phyloP scores from a whole-genome alignment of 768 basidiomycete genomes.

The Hygrocybe punicea region DNA sequence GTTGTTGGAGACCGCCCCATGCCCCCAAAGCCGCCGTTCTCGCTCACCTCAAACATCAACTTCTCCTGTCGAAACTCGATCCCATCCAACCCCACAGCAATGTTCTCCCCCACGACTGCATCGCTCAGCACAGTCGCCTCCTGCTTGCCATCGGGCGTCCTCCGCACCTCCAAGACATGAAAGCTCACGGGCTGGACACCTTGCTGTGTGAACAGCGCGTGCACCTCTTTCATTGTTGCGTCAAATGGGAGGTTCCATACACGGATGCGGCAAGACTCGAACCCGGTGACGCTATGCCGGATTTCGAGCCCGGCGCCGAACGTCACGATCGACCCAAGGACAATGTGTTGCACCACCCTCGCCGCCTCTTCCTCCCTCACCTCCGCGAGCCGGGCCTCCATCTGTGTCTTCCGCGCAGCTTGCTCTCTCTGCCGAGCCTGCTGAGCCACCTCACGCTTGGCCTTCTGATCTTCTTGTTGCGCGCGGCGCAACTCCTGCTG shows the following conservation, averaged over 20 bases:
- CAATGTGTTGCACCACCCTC: slow-evolving; percentile 41
- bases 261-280: slow-evolving; percentile 48
- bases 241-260: slow-evolving; percentile 46
- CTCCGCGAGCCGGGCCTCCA: slow-evolving; percentile 18
- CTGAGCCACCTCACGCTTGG: no score
- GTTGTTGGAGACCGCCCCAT: slow-evolving; percentile 39
- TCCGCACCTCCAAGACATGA: slow-evolving; percentile 33
- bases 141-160: slow-evolving; percentile 21
- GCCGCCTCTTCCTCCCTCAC: slow-evolving; percentile 39
- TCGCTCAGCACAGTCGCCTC: slow-evolving; percentile 47
- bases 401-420: slow-evolving; percentile 15
- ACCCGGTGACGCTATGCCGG: slow-evolving; percentile 44
- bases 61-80: slow-evolving; percentile 44
- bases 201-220: slow-evolving; percentile 41
- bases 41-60: slow-evolving; percentile 42
- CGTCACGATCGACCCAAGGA: slow-evolving; percentile 49
- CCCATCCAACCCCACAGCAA: slow-evolving; percentile 47
- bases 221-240: slow-evolving; percentile 39
- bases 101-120: slow-evolving; percentile 37
- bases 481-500: no score
- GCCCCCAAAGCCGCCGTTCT: slow-evolving; percentile 37
- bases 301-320: slow-evolving; percentile 51
- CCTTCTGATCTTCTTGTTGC: no score
- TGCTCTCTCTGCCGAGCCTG: no score
- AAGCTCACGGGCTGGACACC: slow-evolving; percentile 37